A percentile compares a stretch with the other conserved stretches of the same genome.
phyloP scores from a whole-genome alignment of 2,329 filamentous ascomycete species.

The Paramyrothecium sp. region DNA sequence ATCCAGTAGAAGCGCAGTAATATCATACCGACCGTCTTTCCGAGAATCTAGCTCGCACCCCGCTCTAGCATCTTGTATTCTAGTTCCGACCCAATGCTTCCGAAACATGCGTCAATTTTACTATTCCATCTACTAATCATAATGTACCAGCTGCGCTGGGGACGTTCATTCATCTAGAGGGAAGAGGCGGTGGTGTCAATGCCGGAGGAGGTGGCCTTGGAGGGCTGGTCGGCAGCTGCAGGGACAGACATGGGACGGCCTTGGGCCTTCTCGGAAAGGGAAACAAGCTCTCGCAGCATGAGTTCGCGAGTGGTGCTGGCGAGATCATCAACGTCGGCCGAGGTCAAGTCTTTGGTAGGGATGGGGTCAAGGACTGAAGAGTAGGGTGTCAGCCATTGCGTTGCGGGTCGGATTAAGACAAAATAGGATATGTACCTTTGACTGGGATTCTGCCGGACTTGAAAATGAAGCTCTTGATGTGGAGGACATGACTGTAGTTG shows the following conservation, averaged over 20 bases:
- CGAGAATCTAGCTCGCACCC: not conserved
- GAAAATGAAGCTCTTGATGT: conserved; percentile 63
- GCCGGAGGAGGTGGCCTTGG: conserved; percentile 25
- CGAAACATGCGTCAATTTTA: not conserved
- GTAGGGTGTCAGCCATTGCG: conserved; percentile 1
- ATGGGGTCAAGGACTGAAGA: conserved; percentile 74
- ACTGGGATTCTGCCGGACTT: conserved; percentile 69
- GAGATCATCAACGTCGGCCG: conserved; percentile 76
- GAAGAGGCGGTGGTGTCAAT: conserved; percentile 45
- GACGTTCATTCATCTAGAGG: conserved; percentile 12
- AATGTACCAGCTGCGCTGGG: not conserved
- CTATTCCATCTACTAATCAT: not conserved
- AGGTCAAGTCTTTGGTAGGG: conserved; percentile 67
- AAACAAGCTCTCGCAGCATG: conserved; percentile 69
- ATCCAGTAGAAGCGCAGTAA: not conserved
- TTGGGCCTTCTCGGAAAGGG: conserved; percentile 50
- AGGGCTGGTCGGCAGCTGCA: conserved; percentile 13
- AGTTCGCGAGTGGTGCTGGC: conserved; percentile 65
- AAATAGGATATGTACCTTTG: conserved; percentile 55
- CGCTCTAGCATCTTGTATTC: too few relatives aligned
- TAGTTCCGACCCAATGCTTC: not conserved
- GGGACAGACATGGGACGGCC: conserved; percentile 34
- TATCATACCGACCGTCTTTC: not conserved
- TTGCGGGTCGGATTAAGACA: not conserved
- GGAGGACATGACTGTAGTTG: conserved; percentile 75